Base-by-base conservation (phyloP, 2,329 filamentous ascomycete species). In the Aspergillus terreus region DNA sequence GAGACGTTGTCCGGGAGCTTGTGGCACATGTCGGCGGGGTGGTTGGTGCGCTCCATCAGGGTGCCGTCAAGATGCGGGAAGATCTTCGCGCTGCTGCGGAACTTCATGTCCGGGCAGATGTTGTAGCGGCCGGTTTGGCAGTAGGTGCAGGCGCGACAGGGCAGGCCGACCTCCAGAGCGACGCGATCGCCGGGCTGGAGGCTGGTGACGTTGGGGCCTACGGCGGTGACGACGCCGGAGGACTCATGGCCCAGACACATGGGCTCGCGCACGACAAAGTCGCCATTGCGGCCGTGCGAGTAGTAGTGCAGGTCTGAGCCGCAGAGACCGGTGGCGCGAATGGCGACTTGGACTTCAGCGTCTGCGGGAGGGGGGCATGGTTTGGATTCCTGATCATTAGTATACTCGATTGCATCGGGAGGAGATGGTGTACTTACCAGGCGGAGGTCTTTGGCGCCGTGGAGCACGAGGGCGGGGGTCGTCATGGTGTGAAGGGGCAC, bases 91-190 rank as follows among this genome's bases (percentile, higher is more conserved):
- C 78, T 82, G 59, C 78, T 81, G 53, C 81, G 67, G 63, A 85
- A 85, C 38, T 72, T 73, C 74, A 85, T 78, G 7, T 71, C 71
- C 21, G 78, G 77, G 71, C 82, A 85, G 57, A 85, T 82, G 59
- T 85, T 85, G 65, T 85, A 85, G 46, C 82, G 70, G 47, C 79
- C 81, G 50, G 78, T 73, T 41, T 72, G 69, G 63, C 82, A 85
- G 47, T 79, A 70, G 19, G 74, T 68, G 63, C 82, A 85, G 38
- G 68, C 64, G 36, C 88, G 84, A 76, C 92, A 97, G 1, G 91
- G 90, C 47, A 89, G 82, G 46, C 92, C 92, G 12, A 95, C 92
- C 78, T 97, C 92, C 40, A 97, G 78, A n/a, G 92, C 91, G 17
- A 96, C 87, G 62, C 88, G 85, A 74, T 96, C 92, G 52, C 92